Conservation (phyloP, 805 yeast species). For the Kluyveromyces dobzhanskii region DNA sequence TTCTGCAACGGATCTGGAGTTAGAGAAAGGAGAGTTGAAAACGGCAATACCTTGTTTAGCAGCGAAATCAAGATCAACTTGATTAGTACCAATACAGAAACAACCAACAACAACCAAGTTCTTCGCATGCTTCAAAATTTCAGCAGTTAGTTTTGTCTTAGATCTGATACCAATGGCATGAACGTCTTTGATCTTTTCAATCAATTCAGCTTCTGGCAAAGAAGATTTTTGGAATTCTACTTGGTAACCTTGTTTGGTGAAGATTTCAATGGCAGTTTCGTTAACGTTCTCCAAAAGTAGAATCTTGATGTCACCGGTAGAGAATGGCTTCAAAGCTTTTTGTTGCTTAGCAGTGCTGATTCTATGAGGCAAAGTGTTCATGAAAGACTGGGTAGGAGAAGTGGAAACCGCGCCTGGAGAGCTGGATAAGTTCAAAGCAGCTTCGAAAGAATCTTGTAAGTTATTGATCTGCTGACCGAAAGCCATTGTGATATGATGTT, state of each 20-base stretch:
- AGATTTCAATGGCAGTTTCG: conserved; percentile 80
- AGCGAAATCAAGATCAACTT: conserved; percentile 87
- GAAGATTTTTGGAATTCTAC: conserved; percentile 90
- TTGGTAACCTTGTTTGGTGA: conserved; percentile 89
- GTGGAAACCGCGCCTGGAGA: conserved; percentile 72
- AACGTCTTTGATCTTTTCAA: conserved; percentile 85
- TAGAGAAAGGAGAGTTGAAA: conserved; percentile 96
- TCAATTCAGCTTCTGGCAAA: conserved; percentile 84
- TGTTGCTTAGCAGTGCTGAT: conserved; percentile 39
- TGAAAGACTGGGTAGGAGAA: conserved; percentile 69
- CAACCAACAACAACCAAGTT: conserved; percentile 90
- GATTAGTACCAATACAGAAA: conserved; percentile 99
- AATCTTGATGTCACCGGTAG: conserved; percentile 91
- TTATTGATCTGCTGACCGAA: conserved; percentile 58
- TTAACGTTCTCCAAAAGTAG: conserved; percentile 89
- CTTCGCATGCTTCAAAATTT: conserved; percentile 75
- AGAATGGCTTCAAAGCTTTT: conserved; percentile 84
- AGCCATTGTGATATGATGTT: conserved; percentile 36
- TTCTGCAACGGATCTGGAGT: conserved; percentile 98
- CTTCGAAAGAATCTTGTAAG: conserved; percentile 47
- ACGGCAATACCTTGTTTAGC: conserved; percentile 92
- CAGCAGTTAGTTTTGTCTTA: conserved; percentile 80
- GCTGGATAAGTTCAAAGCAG: conserved; percentile 41
- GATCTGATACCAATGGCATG: conserved; percentile 98
- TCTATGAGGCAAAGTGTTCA: conserved; percentile 41